Percentiles rank a stretch among this genome's conserved stretches.
phyloP scores from a whole-genome alignment of 257 asterid genomes.

The Salvia miltiorrhiza region DNA sequence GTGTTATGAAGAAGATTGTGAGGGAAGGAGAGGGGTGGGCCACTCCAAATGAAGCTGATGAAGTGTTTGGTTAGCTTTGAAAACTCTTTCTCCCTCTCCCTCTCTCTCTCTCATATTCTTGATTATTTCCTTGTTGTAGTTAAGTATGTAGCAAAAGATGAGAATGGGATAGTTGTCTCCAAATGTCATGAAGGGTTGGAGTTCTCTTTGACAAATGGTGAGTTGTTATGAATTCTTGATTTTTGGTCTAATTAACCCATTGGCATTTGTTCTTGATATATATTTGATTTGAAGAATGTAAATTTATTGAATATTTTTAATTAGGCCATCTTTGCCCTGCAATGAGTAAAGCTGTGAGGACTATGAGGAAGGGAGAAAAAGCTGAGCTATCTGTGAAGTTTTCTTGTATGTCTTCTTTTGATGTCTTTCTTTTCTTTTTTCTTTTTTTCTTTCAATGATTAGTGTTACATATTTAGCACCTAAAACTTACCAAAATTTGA shows the following conservation, averaged over 20 bases:
- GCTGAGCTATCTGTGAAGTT: conserved; percentile 57
- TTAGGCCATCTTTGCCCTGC: conserved; percentile 57
- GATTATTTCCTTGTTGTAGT: conserved; percentile 26
- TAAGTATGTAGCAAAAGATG: conserved; percentile 44
- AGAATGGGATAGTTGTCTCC: conserved; percentile 35
- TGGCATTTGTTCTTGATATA: background rate
- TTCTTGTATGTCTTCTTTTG: conserved; percentile 39
- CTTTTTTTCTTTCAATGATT: background rate
- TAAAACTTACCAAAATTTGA: background rate
- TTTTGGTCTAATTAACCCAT: background rate
- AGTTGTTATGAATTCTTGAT: background rate
- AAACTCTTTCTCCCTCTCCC: background rate
- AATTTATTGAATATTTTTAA: background rate
- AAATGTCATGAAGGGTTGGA: conserved; percentile 38
- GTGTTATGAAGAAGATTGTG: conserved; percentile 47
- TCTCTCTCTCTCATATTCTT: background rate
- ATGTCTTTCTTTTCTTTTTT: no score
- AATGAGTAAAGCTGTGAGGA: conserved; percentile 48
- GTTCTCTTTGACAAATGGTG: conserved; percentile 45
- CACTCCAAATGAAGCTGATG: conserved; percentile 53
- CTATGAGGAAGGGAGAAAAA: conserved; percentile 68
- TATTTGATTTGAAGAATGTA: background rate
- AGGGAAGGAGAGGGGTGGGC: conserved; percentile 75
- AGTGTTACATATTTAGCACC: background rate
- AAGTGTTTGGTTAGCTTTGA: conserved; percentile 46